phyloP scores from a whole-genome alignment of 345 rosid species.

The Dimocarpus longan region DNA sequence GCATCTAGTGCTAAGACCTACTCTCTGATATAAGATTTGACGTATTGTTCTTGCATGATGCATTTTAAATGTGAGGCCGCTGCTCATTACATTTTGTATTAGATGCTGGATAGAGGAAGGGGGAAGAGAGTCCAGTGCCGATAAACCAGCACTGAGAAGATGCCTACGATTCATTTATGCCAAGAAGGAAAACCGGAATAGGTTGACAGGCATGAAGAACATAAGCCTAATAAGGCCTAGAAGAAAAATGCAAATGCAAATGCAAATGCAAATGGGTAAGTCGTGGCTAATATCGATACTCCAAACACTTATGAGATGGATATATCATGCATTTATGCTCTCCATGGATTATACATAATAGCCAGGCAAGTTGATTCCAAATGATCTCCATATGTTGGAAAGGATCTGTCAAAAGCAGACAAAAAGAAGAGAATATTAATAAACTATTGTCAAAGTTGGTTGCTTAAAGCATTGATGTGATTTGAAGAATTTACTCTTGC shows the following conservation, averaged over 20 bases:
- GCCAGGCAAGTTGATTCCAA: slow-evolving; percentile 19
- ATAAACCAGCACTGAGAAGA: slow-evolving; percentile 16
- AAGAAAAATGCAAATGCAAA: neutral
- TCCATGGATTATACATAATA: slow-evolving; percentile 10
- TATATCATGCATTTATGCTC: slow-evolving; percentile 32
- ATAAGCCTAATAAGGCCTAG: neutral
- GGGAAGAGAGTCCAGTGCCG: neutral
- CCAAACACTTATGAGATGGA: slow-evolving; percentile 11
- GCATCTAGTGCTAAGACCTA: slow-evolving; percentile 5
- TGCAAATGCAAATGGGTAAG: slow-evolving; percentile 12
- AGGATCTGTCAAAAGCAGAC: slow-evolving; percentile 39
- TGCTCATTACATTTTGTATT: slow-evolving; percentile 28
- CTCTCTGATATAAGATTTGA: slow-evolving; percentile 25
- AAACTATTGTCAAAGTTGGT: slow-evolving; percentile 35
- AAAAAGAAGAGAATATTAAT: slow-evolving; percentile 36
- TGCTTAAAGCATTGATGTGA: slow-evolving; percentile 58
- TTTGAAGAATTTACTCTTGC: slow-evolving; percentile 58
- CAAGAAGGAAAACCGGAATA: neutral
- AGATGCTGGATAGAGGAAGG: slow-evolving; percentile 26
- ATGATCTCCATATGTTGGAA: slow-evolving; percentile 25
- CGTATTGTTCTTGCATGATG: slow-evolving; percentile 27
- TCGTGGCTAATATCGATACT: slow-evolving; percentile 13
- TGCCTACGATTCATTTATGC: slow-evolving; percentile 13
- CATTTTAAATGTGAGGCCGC: slow-evolving; percentile 13
- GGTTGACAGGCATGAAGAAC: slow-evolving; percentile 5